Conservation (phyloP, 2,329 filamentous ascomycete genomes). For the Fusarium clavum region DNA sequence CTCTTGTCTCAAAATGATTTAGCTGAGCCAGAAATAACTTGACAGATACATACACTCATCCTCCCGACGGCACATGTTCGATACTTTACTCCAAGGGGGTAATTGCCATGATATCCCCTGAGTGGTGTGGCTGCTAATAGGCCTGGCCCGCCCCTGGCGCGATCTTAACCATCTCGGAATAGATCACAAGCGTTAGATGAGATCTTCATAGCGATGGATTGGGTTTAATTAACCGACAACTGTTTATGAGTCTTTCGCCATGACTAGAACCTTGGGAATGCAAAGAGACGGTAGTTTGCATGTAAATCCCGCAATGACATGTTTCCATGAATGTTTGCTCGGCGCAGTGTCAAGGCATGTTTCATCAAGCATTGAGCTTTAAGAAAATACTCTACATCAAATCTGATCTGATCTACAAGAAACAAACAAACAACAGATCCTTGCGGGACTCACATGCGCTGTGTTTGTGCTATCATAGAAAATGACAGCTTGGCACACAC, state of each 20-base stretch:
- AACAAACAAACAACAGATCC: neutral
- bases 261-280: neutral
- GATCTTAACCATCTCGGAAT: constrained; percentile 11
- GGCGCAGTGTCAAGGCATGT: neutral
- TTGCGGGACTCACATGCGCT: neutral
- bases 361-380: neutral
- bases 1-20: neutral
- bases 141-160: constrained; percentile 26
- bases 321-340: neutral
- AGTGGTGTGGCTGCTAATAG: constrained; percentile 39
- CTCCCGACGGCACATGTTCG: constrained; percentile 11
- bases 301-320: neutral
- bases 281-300: neutral
- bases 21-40: constrained; percentile 12
- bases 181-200: constrained; percentile 5
- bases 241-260: constrained; percentile 8
- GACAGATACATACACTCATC: neutral
- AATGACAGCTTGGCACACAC: constrained; percentile 16
- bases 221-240: constrained; percentile 17
- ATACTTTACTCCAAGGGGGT: constrained; percentile 5
- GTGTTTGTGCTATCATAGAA: neutral
- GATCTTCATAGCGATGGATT: constrained; percentile 27
- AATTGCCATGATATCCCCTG: constrained; percentile 31
- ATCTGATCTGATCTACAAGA: constrained; percentile 2
- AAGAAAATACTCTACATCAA: neutral